These are phyloP conservation scores for Corylus heterophylla DNA, from an alignment of 306 rosid species.

Conservation along the genomic window DNA sequence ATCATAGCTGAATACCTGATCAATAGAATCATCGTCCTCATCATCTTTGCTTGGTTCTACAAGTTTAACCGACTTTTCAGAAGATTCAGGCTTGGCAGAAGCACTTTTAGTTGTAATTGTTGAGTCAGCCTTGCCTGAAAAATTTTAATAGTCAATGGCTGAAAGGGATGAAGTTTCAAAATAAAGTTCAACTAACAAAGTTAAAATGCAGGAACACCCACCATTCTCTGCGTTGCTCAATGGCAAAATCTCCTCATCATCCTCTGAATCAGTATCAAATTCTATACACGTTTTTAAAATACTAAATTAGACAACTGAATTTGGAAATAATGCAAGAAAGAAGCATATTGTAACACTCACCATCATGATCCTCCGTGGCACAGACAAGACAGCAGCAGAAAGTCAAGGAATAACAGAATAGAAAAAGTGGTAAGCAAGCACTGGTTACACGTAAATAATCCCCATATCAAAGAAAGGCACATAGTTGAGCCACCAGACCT, in stretches of 20 bases:
- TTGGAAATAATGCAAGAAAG: not conserved
- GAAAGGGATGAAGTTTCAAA: not conserved
- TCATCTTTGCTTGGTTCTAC: constrained; percentile 53
- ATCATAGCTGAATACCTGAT: constrained; percentile 19
- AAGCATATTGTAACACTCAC: constrained; percentile 30
- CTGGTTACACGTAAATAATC: not conserved
- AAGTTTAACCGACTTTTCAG: constrained; percentile 57
- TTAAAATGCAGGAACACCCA: constrained; percentile 8
- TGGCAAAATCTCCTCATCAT: constrained; percentile 43
- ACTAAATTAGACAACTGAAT: not conserved
- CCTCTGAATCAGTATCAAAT: constrained; percentile 20
- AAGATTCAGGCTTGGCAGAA: constrained; percentile 32
- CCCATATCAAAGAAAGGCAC: not conserved
- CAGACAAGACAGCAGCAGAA: constrained; percentile 18
- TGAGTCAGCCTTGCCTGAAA: constrained; percentile 48
- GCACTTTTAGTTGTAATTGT: constrained; percentile 33
- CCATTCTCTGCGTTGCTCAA: constrained; percentile 52
- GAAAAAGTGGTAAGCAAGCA: not conserved
- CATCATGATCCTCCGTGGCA: constrained; percentile 41
- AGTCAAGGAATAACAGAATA: constrained; percentile 40
- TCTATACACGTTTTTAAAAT: constrained; percentile 32
- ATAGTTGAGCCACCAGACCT: not conserved
- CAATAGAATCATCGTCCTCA: constrained; percentile 42
- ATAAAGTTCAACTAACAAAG: not conserved
- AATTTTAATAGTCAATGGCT: not conserved